Base-by-base conservation (phyloP, 2,329 filamentous ascomycete species). In the Paracamarosporium sp. region DNA sequence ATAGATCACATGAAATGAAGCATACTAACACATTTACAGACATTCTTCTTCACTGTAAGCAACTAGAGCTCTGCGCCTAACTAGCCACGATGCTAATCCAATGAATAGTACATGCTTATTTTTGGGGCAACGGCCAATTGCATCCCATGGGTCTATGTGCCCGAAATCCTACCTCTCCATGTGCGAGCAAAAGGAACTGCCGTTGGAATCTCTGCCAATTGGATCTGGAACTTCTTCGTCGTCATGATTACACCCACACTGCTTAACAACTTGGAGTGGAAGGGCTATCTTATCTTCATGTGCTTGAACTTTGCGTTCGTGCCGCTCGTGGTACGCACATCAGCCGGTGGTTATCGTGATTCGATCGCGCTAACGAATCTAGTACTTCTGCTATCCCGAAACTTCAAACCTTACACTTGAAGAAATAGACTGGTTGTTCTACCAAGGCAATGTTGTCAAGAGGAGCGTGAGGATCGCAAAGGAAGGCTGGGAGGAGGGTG, bases 281-380 rank as follows among this genome's bases (percentile, higher is more conserved):
- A 81, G 61, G 80, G 79, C 0, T 85, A 85, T 60, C 70, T 85
- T 3, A 83, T 84, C 61, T 85, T 84, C 69, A 82, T 81, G 73
- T 74, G 70, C 24, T 74, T 81, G 9, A 83, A 84, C 61, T 75
- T 83, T 22, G 63, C 72, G 1, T 80, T 79, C 62, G 73, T 80
- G 0, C 78, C 79, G 1, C 70, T 84, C 2, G 74, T 84, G 12
- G 65, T 66, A 63, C 28, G 63, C 59, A 7, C 45, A 27, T 40
- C 30, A 58, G 13, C 45, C 45, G 45, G 38, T 48, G 38, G 46
- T 13, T 38, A 40, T 53, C 44, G 22, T 7, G 7, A n/a, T 48
- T 28, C 15, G 24, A 33, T 30, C 1, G 5, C 30, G 41, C 55
- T 57, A 52, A 62, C 20, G 15, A 36, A 1, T 55, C 13, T 27